Percentiles rank a stretch among this genome's conserved stretches.
Evolutionary conservation across 768 basidiomycete genomes (phyloP).

Genomic region (Kockovaella imperatae): DNA sequence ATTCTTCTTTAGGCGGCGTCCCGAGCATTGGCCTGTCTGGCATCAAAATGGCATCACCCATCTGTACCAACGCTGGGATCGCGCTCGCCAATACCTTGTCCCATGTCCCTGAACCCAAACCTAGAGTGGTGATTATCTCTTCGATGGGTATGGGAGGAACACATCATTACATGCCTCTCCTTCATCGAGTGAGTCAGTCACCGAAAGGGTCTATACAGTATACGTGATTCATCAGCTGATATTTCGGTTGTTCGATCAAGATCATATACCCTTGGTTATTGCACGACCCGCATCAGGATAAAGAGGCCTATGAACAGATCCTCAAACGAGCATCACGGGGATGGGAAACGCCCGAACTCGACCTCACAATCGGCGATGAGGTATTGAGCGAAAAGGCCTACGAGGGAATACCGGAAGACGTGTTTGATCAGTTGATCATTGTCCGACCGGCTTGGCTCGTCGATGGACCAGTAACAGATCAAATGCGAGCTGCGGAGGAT

Average conservation of each 20-base stretch:
- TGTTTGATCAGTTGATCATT: no score
- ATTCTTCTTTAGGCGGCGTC: constrained; percentile 9
- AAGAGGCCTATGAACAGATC: constrained; percentile 14
- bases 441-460: constrained; percentile 14
- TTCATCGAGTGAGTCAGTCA: constrained; percentile 15
- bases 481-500: constrained; percentile 4
- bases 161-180: constrained; percentile 14
- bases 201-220: no score
- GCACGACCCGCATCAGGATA: constrained; percentile 15
- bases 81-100: constrained; percentile 9
- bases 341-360: neutral
- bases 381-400: neutral
- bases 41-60: constrained; percentile 16
- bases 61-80: constrained; percentile 10
- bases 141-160: constrained; percentile 22
- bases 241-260: no score
- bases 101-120: neutral
- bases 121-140: constrained; percentile 8
- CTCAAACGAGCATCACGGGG: constrained; percentile 6
- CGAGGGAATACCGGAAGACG: constrained; percentile 11
- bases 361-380: constrained; percentile 1
- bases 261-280: constrained; percentile 12
- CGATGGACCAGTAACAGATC: neutral
- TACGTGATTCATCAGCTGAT: no score
- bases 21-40: constrained; percentile 8